These are phyloP conservation scores for Cucumis cinereus DNA, from an alignment of 306 rosid genomes.

Conservation along the genomic window DNA sequence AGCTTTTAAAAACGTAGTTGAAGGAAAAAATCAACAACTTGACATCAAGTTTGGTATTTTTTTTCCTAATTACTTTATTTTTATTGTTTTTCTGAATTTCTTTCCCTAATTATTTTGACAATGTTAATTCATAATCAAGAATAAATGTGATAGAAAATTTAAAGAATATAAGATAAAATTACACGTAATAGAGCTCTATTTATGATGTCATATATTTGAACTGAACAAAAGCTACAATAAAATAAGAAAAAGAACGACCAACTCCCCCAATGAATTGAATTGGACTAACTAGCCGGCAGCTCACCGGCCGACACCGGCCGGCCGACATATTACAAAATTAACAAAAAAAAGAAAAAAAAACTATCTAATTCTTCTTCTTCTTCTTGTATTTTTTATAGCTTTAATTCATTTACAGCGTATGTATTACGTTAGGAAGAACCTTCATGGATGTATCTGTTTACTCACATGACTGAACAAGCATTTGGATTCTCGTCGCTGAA, in stretches of 20 bases:
- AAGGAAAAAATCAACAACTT: no score
- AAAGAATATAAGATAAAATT: background rate
- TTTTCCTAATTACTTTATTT: no score
- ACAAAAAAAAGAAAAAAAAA: background rate
- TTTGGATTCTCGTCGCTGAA: conserved; percentile 91
- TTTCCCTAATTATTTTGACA: no score
- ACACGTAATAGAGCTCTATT: background rate
- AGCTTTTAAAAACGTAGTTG: no score
- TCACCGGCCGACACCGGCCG: background rate
- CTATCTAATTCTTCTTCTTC: background rate
- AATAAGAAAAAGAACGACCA: background rate
- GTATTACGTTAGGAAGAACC: background rate
- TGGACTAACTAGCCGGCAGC: conserved; percentile 7
- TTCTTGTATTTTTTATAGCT: background rate
- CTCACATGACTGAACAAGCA: conserved; percentile 76
- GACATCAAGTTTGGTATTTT: no score
- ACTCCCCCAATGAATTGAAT: conserved; percentile 7
- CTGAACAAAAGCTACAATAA: background rate
- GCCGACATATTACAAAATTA: background rate
- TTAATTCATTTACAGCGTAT: conserved; percentile 2
- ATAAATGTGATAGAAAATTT: background rate
- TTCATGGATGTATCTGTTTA: background rate
- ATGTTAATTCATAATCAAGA: background rate
- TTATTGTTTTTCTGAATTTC: no score
- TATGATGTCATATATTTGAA: background rate